Evolutionary conservation across 2,329 filamentous ascomycete species (phyloP), one percentile per base, ranked within the genome.

Genomic region (Blastomyces silverae): DNA sequence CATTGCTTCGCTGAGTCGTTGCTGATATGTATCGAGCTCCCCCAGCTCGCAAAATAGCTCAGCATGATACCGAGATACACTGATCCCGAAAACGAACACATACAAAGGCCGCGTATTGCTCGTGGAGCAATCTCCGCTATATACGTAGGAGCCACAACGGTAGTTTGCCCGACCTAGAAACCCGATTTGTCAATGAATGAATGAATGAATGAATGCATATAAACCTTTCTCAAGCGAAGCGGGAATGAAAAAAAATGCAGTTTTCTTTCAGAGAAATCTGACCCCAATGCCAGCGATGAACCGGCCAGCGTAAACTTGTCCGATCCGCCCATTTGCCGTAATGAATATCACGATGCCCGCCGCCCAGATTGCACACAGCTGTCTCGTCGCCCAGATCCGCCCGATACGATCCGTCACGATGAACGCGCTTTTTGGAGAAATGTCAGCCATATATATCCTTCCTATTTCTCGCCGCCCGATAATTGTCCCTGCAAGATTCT

Each of bases 61-160:
- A 92, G 80, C 70, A 92, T 88, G 67, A 92, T 90, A 31, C 89
- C 90, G 63, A 90, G 76, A 72, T 92, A 92, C 28, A 92, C 89
- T 61, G 88, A 82, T 0, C 86, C 87, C 0, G 86, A 85, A 73
- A 89, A 89, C 34, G 87, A 82, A 71, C 86, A 87, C 1, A 89
- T 90, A 72, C 88, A 91, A 28, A 92, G 83, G 68, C 90, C 89
- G 64, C 89, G 84, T 65, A 90, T 81, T 1, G 85, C 83, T 1
- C 86, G 84, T 0, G 89, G 88, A 0, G 88, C 84, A 50, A 89
- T 86, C 75, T 91, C 89, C 4, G 88, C 87, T 37, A 91, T 84
- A 73, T 91, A 91, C 1, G 90, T 83, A 0, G 89, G 88, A 0
- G 83, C 78, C 17, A 80, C 76, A 1, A 80, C 78, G 1, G 76